Evolutionary conservation across 116 monocot genomes (phyloP).

Genomic region (Cymodocea nodosa): DNA sequence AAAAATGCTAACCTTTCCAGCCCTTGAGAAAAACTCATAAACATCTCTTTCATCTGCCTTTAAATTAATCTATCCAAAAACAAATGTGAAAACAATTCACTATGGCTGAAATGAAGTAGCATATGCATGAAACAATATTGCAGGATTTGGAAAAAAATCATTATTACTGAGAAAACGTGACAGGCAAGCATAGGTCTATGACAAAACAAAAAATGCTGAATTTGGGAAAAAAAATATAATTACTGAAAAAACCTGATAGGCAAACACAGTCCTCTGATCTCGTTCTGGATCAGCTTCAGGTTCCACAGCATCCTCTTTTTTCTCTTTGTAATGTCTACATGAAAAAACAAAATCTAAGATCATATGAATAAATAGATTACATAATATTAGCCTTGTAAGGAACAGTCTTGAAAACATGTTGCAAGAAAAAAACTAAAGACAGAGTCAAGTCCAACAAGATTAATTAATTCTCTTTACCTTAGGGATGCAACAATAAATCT

Average conservation of each 20-base stretch:
- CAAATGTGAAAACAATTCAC: not conserved
- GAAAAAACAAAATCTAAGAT: conserved; percentile 2
- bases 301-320: conserved; percentile 59
- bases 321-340: conserved; percentile 43
- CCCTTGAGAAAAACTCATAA: conserved; percentile 94
- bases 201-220: conserved; percentile 10
- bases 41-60: conserved; percentile 97
- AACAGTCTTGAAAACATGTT: not conserved
- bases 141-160: too few species aligned
- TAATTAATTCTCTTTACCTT: too few species aligned
- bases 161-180: conserved; percentile 32
- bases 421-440: not conserved
- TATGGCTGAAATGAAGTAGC: not conserved
- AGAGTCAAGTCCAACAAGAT: not conserved
- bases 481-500: too few species aligned
- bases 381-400: not conserved
- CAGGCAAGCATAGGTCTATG: conserved; percentile 93
- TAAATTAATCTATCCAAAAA: conserved; percentile 49
- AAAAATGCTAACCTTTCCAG: conserved; percentile 68
- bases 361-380: not conserved
- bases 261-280: conserved; percentile 95
- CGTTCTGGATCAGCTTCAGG: conserved; percentile 85
- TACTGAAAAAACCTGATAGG: conserved; percentile 58
- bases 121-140: too few species aligned
- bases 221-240: not conserved